Evolutionary conservation across 306 rosid species (phyloP), one percentile per base, ranked within the genome.

Genomic region (Cicer chorassanicum): DNA sequence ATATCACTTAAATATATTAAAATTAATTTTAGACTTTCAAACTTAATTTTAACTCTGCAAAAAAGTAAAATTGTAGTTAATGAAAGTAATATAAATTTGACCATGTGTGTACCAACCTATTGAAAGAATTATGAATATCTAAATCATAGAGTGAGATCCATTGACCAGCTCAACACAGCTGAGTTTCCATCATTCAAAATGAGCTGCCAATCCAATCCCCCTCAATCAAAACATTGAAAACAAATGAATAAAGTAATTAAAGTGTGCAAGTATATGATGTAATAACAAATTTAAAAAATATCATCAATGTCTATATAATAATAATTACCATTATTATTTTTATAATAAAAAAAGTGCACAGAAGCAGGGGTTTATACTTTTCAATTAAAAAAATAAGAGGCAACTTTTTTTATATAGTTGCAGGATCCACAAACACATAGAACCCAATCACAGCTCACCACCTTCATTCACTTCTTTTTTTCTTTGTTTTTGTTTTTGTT

Each of bases 401-500:
- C 77, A 82, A 51, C 92, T 83, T 87, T 85, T 77, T 82, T 72
- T 70, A 73, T 59, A 59, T 54, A 86, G 83, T 79, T 77, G 84
- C 83, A 87, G 89, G 71, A 83, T 89, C 88, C 86, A 87, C 79
- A 82, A 48, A 77, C 86, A 73, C 85, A 81, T 79, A 69, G 40
- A 75, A 77, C 59, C 94, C 93, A 87, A 91, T 89, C 92, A 89
- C 73, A 78, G 72, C 82, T 57, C 81, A 81, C 84, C 93, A 91
- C 76, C 87, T 83, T 72, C 87, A 81, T 68, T 13, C 79, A 65
- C 76, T 65, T 55, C 78, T 80, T 81, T 74, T 59, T 62, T 6
- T 6, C 9, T 44, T 5, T 49, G 14, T 49, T 13, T 11, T 24
- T 24, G n/a, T n/a, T n/a, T n/a, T n/a, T n/a, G n/a, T n/a, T n/a